A percentile compares a stretch with the other conserved stretches of the same genome.
phyloP scores from a whole-genome alignment of 306 rosid species.

The Heteromeles arbutifolia region DNA sequence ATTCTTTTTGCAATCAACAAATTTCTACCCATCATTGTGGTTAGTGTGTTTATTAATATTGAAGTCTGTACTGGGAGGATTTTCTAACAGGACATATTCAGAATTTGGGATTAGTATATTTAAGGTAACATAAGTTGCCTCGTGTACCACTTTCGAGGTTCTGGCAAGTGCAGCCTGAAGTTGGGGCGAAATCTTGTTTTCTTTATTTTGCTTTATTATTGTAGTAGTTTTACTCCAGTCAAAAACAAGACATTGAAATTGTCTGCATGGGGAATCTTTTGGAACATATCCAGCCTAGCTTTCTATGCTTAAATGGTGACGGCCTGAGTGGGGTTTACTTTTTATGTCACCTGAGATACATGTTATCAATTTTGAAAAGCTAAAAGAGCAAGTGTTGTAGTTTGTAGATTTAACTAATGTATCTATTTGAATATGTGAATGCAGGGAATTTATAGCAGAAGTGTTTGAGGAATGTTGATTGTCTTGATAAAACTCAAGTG shows the following conservation, averaged over 20 bases:
- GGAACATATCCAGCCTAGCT: not conserved
- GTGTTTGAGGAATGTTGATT: conserved; percentile 24
- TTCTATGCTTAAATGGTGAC: not conserved
- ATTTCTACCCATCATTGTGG: not conserved
- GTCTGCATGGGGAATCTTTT: not conserved
- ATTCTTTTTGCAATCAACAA: not conserved
- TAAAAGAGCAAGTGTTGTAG: not conserved
- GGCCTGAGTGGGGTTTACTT: not conserved
- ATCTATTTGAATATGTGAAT: conserved; percentile 17
- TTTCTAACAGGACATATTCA: not conserved
- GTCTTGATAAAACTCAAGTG: conserved; percentile 38
- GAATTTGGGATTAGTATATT: not conserved
- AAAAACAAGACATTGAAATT: not conserved
- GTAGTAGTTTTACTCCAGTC: not conserved
- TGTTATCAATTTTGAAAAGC: not conserved
- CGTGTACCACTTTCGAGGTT: not conserved
- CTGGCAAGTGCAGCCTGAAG: not conserved
- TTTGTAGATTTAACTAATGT: conserved; percentile 12
- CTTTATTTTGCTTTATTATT: not conserved
- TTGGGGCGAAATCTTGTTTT: not conserved
- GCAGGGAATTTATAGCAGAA: conserved; percentile 42
- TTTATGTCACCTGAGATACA: not conserved
- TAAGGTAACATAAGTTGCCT: not conserved
- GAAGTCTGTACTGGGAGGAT: not conserved
- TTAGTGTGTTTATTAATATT: not conserved